Base-by-base conservation (phyloP, 805 yeast genomes). In the Metschnikowia colocasiae region DNA sequence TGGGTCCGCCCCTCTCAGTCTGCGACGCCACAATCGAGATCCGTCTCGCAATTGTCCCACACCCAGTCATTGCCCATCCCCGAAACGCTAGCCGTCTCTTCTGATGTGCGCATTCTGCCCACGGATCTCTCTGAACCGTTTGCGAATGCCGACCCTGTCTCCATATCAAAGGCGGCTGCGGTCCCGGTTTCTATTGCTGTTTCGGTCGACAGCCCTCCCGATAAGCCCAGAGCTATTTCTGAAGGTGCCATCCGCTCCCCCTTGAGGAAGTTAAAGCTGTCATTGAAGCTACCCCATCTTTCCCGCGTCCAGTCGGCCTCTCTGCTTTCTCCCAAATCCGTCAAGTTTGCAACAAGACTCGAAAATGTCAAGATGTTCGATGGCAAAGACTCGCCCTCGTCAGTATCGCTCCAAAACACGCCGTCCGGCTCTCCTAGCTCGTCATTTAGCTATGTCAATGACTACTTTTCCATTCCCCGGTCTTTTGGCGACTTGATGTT, bases 321-420 rank as follows among this genome's bases (percentile, higher is more conserved):
- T n/a, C 58, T 48, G 36, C 49, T 65, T 20, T 43, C 53, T 9
- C 55, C 60, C 12, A 83, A 82, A 60, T 76, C 80, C 6, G 90
- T 84, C 35, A 68, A 87, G 45, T 84, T 84, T 62, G 86, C 88
- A 1, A 61, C 77, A 5, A 69, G 78, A 42, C 67, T 83, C 48
- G 82, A 80, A 45, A 80, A 80, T 34, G 76, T 85, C 47, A 83
- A 83, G 61, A 78, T 79, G 57, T 84, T 85, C 59, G 80, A 81
- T 55, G 82, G 81, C 36, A 62, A 65, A 23, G 83, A 79, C 42
- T 78, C 77, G 52, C 89, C 90, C 26, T 71, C 74, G 9, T 75
- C 85, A 1, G 85, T 83, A n/a, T 81, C 86, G 0, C 51, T 72
- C 43, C 80, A 79, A 36, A 74, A 73, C 53, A 75, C 85, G 1